These are phyloP conservation scores for Glarea lozoyensis DNA, from an alignment of 495 filamentous ascomycete genomes.

Conservation along the genomic window DNA sequence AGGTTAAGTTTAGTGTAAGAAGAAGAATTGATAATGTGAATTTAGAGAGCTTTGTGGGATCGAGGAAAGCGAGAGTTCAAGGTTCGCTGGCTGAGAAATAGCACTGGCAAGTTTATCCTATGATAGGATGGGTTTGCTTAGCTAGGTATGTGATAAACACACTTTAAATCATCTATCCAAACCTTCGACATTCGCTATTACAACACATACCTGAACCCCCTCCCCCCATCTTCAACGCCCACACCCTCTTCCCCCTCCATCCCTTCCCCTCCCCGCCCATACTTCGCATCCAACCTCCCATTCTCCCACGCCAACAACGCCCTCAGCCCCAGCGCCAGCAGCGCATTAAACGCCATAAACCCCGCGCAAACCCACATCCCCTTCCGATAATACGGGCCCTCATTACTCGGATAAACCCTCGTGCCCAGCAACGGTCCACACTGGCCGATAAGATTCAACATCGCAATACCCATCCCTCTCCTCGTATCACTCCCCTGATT, in stretches of 20 bases:
- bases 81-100: too few relatives aligned
- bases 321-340: conserved; percentile 47
- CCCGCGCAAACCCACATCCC: conserved; percentile 59
- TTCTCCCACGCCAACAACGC: conserved; percentile 54
- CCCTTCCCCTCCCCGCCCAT: background rate
- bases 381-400: conserved; percentile 49
- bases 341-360: conserved; percentile 58
- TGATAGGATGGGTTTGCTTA: too few relatives aligned
- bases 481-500: conserved; percentile 64
- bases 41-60: too few relatives aligned
- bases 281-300: conserved; percentile 17
- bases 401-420: conserved; percentile 49
- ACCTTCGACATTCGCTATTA: too few relatives aligned
- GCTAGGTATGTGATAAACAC: too few relatives aligned
- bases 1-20: too few relatives aligned
- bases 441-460: conserved; percentile 63
- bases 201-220: conserved; percentile 1
- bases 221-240: background rate
- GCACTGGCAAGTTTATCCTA: too few relatives aligned
- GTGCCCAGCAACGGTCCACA: conserved; percentile 62
- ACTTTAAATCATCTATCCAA: too few relatives aligned
- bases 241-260: background rate
- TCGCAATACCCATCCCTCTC: conserved; percentile 58
- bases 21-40: too few relatives aligned
- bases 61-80: too few relatives aligned